Evolutionary conservation across 2,329 filamentous ascomycete species (phyloP), one percentile per base, ranked within the genome.

Genomic region (Metarhizium brunneum): DNA sequence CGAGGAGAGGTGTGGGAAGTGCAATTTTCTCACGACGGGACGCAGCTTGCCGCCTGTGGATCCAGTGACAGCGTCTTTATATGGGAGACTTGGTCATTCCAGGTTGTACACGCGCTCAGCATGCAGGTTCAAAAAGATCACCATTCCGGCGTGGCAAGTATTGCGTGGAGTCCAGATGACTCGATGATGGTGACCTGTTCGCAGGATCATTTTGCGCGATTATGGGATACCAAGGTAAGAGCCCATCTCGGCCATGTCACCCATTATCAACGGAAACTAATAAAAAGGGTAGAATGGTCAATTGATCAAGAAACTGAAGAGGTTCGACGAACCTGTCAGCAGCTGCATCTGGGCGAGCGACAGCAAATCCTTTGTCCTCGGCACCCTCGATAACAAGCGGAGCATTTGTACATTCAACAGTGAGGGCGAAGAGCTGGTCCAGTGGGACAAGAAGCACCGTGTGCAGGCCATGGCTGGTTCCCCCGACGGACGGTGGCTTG

Each of bases 121-220:
- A 54, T 56, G n/a, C 51, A 53, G 11, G 48, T 56, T 6, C 54
- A 56, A 32, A 58, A 58, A 40, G 84, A 86, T 4, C 89, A 95
- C 63, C 77, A 82, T 1, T 74, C 74, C 2, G 87, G 88, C 1
- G 86, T 96, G 13, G 86, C 88, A 20, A 90, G 92, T 64, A 73
- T 95, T 4, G 80, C 89, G 1, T 99, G 94, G 90, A 96, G 92
- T 66, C 94, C 92, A 5, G 90, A 99, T 69, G 90, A 95, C 71
- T 80, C 81, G 1, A 89, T 89, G 72, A 77, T 99, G 38, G 84
- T 97, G 43, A 92, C 87, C 16, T 97, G 92, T 68, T 88, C 84
- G 16, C 80, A 83, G 61, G 89, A 95, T 65, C 82, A 80, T 49
- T 80, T 79, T 59, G 90, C 89, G 1, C 81, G 86, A 40, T 71